Evolutionary conservation across 1,284 basidiomycete species (phyloP), one percentile per base, ranked within the genome.

Genomic region (Athelia sp.): DNA sequence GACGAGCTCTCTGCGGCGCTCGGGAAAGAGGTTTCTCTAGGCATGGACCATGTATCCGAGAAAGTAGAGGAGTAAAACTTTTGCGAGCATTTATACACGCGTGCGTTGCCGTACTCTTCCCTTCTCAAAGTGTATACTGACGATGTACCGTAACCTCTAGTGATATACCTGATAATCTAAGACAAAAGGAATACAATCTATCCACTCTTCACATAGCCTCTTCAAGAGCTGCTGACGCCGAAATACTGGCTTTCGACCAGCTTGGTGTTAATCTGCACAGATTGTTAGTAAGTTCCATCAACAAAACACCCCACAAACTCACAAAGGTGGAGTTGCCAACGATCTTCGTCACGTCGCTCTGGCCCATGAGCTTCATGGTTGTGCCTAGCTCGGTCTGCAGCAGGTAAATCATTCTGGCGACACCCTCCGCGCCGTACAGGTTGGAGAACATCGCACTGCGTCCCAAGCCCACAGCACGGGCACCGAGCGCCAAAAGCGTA

Each of bases 1-100:
- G 68, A 75, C 40, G 87, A 91, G 60, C 73, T 93, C 10, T 66
- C 66, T 48, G 60, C 60, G 24, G 61, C 63, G 14, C 56, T 80
- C 17, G 58, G 59, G 38, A 61, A 63, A 36, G 63, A 71, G 31
- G 57, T 72, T 32, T 55, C 53, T 32, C 29, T 70, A 22, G 57
- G 55, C 55, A 74, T 61, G 51, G 62, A 57, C 6, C 50, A 38
- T 34, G 50, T 67, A 19, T 71, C 69, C 19, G 59, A 57, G 49
- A 59, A 63, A 43, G 61, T 66, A 29, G 63, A 66, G 43, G 36
- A 40, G n/a, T 40, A n/a, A 40, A 21, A 6, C 26, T n/a, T n/a
- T n/a, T n/a, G 26, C 13, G 26, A 6, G 26, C 6, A 6, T 13
- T 29, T 4, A 29, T 13, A 13, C 26, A 29, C 26, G 13, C 13